phyloP scores from a whole-genome alignment of 1,284 basidiomycete species.

The Tilletia caries region DNA sequence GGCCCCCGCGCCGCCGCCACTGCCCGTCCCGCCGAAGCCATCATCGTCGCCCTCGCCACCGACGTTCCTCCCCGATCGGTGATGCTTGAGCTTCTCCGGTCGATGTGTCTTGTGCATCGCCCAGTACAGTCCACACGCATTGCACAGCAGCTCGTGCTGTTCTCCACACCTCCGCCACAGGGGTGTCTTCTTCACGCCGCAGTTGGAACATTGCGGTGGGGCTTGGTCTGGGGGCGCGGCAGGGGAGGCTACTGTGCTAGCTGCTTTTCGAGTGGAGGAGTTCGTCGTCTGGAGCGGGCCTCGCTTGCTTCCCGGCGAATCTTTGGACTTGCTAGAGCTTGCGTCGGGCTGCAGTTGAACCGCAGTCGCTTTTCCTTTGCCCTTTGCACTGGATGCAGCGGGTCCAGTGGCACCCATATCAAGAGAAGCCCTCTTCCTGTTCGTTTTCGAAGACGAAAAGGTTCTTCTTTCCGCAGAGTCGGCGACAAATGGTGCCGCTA shows the following conservation, averaged over 20 bases:
- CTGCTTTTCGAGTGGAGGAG: constrained; percentile 2
- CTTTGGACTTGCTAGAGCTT: not conserved
- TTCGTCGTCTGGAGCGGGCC: not conserved
- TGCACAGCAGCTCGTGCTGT: constrained; percentile 42
- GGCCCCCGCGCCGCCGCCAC: not conserved
- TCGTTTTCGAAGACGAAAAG: not conserved
- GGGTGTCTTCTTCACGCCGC: constrained; percentile 45
- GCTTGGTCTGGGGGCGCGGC: constrained; percentile 14
- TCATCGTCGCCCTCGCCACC: not conserved
- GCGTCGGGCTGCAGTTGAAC: not conserved
- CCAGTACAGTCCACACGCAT: constrained; percentile 50
- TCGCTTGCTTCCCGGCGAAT: not conserved
- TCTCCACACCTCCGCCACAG: constrained; percentile 48
- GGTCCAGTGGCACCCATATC: not conserved
- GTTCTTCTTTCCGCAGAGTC: not conserved
- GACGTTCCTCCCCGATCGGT: constrained; percentile 1
- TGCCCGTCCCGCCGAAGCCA: not conserved
- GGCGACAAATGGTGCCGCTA: not conserved
- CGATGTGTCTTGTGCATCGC: constrained; percentile 50
- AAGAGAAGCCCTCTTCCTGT: not conserved
- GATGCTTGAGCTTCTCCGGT: constrained; percentile 41
- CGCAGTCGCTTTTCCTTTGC: not conserved
- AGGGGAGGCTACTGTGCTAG: constrained; percentile 6
- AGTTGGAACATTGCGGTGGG: constrained; percentile 43
- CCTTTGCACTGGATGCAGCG: not conserved